Conservation (phyloP, 495 filamentous ascomycete species). For the Hamigera avellanea region DNA sequence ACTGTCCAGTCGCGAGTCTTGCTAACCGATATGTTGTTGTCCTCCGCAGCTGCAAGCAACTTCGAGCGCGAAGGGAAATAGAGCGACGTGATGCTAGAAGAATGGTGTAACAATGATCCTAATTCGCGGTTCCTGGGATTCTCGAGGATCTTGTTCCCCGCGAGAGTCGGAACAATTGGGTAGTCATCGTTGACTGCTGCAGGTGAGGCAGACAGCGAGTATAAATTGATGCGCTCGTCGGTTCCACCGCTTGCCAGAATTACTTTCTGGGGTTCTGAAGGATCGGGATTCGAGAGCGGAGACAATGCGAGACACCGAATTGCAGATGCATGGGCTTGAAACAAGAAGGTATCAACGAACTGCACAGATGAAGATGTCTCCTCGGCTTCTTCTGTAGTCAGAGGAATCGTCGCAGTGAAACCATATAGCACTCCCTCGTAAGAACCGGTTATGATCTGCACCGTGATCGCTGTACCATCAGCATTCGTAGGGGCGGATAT, state of each 20-base stretch:
- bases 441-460: constrained; percentile 87
- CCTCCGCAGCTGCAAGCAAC: constrained; percentile 70
- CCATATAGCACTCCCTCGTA: constrained; percentile 94
- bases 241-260: constrained; percentile 81
- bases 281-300: constrained; percentile 48
- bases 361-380: constrained; percentile 32
- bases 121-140: constrained; percentile 82
- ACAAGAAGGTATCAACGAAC: constrained; percentile 91
- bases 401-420: constrained; percentile 57
- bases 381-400: constrained; percentile 11
- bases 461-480: constrained; percentile 33
- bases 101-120: constrained; percentile 77
- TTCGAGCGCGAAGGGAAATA: constrained; percentile 80
- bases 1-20: constrained; percentile 82
- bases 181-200: constrained; percentile 31
- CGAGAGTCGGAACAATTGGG: constrained; percentile 44
- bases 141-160: constrained; percentile 58
- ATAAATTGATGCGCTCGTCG: constrained; percentile 91
- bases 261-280: constrained; percentile 53
- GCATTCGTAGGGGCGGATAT: constrained; percentile 7
- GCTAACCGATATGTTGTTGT: constrained; percentile 78
- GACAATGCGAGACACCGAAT: constrained; percentile 87
- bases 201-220: constrained; percentile 70
- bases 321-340: constrained; percentile 82
- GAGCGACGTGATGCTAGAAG: constrained; percentile 63